Evolutionary conservation across 305 asterid genomes (phyloP).

Genomic region (Nicotiana rustica): DNA sequence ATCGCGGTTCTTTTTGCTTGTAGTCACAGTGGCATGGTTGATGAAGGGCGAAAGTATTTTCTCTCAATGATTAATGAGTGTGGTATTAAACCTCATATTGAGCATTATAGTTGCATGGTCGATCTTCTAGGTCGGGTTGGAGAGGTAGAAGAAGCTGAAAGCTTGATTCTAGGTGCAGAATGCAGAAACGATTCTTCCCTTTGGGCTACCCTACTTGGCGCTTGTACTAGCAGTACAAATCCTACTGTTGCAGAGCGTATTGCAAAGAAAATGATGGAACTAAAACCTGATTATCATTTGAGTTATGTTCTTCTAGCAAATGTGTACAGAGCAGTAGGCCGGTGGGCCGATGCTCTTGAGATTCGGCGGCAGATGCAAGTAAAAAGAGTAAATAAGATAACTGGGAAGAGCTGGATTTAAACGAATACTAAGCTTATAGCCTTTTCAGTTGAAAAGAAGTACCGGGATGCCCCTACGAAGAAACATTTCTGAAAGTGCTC

Average conservation of each 20-base stretch:
- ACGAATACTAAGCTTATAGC: constrained; percentile 28
- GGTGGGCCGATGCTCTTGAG: constrained; percentile 80
- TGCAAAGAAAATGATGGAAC: constrained; percentile 70
- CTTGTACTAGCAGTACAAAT: constrained; percentile 68
- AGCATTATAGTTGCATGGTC: constrained; percentile 88
- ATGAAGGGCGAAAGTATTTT: constrained; percentile 68
- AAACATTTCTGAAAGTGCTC: too few species aligned
- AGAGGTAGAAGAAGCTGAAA: constrained; percentile 81
- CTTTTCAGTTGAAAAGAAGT: not conserved
- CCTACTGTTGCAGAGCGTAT: constrained; percentile 67
- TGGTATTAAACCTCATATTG: constrained; percentile 60
- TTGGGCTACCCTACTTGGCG: constrained; percentile 85
- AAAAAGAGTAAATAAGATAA: constrained; percentile 64
- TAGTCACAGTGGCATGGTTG: constrained; percentile 83
- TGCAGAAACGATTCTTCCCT: constrained; percentile 60
- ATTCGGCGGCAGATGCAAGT: constrained; percentile 64
- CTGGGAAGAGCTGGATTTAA: constrained; percentile 91
- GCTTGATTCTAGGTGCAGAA: constrained; percentile 57
- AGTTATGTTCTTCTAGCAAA: constrained; percentile 86
- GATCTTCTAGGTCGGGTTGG: constrained; percentile 85
- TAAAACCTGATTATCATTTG: constrained; percentile 83
- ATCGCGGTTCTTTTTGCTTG: constrained; percentile 84
- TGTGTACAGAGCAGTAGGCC: constrained; percentile 74
- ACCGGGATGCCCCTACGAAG: too few species aligned
- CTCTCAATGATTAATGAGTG: constrained; percentile 56